Base-by-base conservation (phyloP, 805 yeast species). In the baker's yeast (Saccharomyces cerevisiae) region DNA sequence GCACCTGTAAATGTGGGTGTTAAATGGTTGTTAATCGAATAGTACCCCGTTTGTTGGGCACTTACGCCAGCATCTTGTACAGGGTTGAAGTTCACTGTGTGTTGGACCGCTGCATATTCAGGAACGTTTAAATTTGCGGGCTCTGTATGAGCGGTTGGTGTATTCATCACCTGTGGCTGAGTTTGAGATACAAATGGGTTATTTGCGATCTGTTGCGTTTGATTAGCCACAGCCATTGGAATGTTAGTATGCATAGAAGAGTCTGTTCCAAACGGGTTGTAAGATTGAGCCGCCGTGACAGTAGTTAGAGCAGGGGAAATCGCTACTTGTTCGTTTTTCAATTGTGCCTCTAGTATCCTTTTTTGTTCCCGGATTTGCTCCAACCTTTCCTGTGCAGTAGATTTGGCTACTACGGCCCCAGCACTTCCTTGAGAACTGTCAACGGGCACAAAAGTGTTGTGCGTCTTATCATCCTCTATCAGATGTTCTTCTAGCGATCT, bases 401-500 rank as follows among this genome's bases (percentile, higher is more conserved):
- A 65, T 51, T 59, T 53, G 51, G 56, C 55, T 26, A 56, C 51
- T 50, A 52, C 58, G 46, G 48, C 29, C 47, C 51, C 46, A 54
- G 27, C 48, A 54, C 46, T 55, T 55, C 48, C 56, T 50, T 41
- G 52, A 53, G 49, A 51, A 52, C 55, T 43, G 48, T 49, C 56
- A 53, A 51, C 59, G 55, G 53, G 58, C 21, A 46, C 62, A 49
- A 63, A 60, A 0, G 63, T 51, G 43, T 60, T 57, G 59, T 57
- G 61, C 2, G 56, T 60, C n/a, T 50, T 31, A 29, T 54, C 92
- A 43, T 91, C 89, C 66, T 92, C 97, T 59, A 84, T 79, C 60
- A 94, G 73, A 69, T 92, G 95, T 61, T 91, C 97, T 66, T 89
- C 94, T 57, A 94, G 79, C 13, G 95, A 84, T 32, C 83, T 79